Conservation (phyloP, 2,329 filamentous ascomycete genomes). For the Didymella arachidicola region DNA sequence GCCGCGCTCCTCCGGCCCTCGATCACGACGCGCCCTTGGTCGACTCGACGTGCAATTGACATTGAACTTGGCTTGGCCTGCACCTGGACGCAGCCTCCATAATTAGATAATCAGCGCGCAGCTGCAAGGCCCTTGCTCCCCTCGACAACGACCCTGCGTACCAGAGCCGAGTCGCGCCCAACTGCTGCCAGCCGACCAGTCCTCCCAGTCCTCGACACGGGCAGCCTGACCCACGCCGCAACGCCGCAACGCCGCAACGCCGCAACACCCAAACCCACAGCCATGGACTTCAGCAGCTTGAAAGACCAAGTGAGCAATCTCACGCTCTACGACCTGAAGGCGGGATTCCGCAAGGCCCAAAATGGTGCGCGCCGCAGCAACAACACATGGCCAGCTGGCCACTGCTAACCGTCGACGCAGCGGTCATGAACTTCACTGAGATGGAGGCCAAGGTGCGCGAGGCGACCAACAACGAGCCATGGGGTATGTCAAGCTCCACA, state of each 20-base stretch:
- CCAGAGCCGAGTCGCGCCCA: slow-evolving; percentile 19
- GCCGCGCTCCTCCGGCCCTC: slow-evolving; percentile 1
- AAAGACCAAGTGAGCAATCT: slow-evolving; percentile 90
- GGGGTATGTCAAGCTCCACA: slow-evolving; percentile 65
- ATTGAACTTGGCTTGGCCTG: background rate
- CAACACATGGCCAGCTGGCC: slow-evolving; percentile 26
- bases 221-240: slow-evolving; percentile 9
- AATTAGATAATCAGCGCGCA: background rate
- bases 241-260: slow-evolving; percentile 15
- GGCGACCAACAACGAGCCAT: slow-evolving; percentile 98
- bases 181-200: slow-evolving; percentile 15
- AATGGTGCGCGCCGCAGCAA: slow-evolving; percentile 72
- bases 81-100: background rate
- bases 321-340: slow-evolving; percentile 94
- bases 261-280: slow-evolving; percentile 30
- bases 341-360: slow-evolving; percentile 91
- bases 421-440: slow-evolving; percentile 97
- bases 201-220: background rate
- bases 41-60: slow-evolving; percentile 1
- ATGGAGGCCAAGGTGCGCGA: slow-evolving; percentile 78
- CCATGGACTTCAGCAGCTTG: slow-evolving; percentile 85
- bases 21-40: slow-evolving; percentile 1
- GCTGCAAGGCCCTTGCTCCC: background rate
- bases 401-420: slow-evolving; percentile 58
- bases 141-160: background rate